Percentiles rank a stretch among this genome's conserved stretches.
Conservation (phyloP, 352 stramenopile genomes). For the Globisporangium abappressorium region DNA sequence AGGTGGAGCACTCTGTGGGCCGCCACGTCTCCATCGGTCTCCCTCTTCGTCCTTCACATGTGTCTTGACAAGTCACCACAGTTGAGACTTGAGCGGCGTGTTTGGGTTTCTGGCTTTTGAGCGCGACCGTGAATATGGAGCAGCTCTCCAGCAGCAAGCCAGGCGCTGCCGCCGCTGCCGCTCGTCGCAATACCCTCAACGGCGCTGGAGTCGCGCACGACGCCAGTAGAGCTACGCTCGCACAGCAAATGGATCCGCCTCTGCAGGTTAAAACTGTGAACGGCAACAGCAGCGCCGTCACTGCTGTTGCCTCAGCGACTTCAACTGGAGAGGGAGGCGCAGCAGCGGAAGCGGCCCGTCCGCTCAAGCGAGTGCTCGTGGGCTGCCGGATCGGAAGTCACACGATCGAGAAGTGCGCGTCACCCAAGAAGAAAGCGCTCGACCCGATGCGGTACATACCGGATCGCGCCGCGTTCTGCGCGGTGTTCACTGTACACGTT, state of each 20-base stretch:
- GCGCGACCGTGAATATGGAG: background rate
- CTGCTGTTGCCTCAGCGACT: background rate
- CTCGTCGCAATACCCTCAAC: background rate
- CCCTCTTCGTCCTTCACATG: background rate
- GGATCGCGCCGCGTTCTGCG: slow-evolving; percentile 46
- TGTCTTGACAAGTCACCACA: background rate
- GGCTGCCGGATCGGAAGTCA: slow-evolving; percentile 52
- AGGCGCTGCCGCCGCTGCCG: background rate
- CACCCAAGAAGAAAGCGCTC: slow-evolving; percentile 66
- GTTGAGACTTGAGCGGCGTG: too few species aligned
- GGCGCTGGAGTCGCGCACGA: background rate
- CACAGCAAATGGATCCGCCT: background rate
- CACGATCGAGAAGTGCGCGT: slow-evolving; percentile 63
- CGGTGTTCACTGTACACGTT: slow-evolving; percentile 54
- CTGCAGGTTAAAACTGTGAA: background rate
- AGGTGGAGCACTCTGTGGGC: background rate
- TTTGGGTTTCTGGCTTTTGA: background rate
- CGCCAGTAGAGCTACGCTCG: background rate
- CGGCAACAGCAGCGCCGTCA: background rate
- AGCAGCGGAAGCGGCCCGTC: background rate
- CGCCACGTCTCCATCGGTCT: background rate
- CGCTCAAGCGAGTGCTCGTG: slow-evolving; percentile 9
- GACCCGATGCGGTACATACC: slow-evolving; percentile 70
- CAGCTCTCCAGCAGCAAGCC: background rate
- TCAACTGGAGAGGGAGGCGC: background rate